Evolutionary conservation across 495 filamentous ascomycete species (phyloP).

Genomic region (Cladorrhinum samala): DNA sequence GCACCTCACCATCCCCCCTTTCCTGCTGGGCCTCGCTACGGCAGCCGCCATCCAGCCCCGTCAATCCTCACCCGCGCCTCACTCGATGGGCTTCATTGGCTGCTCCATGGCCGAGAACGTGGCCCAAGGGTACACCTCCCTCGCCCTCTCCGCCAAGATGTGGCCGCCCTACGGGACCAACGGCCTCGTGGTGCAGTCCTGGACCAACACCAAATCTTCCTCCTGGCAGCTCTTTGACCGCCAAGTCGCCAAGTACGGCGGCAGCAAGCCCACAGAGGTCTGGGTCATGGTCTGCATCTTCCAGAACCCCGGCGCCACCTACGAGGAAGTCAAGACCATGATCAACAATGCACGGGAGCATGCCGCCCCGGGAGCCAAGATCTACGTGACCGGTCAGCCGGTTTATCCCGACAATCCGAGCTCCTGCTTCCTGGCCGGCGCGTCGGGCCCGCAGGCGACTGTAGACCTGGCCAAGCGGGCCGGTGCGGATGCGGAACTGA

Average conservation of each 20-base stretch:
- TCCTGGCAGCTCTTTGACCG: slow-evolving; percentile 19
- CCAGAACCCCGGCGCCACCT: slow-evolving; percentile 19
- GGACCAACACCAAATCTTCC: slow-evolving; percentile 20
- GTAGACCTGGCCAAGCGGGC: slow-evolving; percentile 22
- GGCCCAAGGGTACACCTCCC: slow-evolving; percentile 24
- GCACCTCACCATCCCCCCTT: too few species aligned
- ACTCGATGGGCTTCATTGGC: slow-evolving; percentile 31
- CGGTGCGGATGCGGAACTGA: slow-evolving; percentile 12
- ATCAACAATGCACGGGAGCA: slow-evolving; percentile 24
- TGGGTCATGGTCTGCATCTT: slow-evolving; percentile 28
- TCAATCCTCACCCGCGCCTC: too few species aligned
- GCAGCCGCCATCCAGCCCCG: too few species aligned
- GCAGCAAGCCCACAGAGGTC: slow-evolving; percentile 15
- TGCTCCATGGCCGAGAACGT: slow-evolving; percentile 32
- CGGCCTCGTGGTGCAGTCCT: slow-evolving; percentile 24
- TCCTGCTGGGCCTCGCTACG: too few species aligned
- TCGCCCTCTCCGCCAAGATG: slow-evolving; percentile 20
- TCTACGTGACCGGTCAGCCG: slow-evolving; percentile 27
- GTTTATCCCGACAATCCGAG: slow-evolving; percentile 19
- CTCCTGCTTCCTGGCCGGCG: slow-evolving; percentile 22
- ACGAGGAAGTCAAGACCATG: slow-evolving; percentile 25
- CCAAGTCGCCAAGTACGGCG: slow-evolving; percentile 19
- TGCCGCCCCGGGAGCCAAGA: slow-evolving; percentile 21
- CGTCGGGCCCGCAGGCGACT: slow-evolving; percentile 19
- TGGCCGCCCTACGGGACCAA: slow-evolving; percentile 27